phyloP scores from a whole-genome alignment of 768 basidiomycete species.

The Guyanaporus albipodus region DNA sequence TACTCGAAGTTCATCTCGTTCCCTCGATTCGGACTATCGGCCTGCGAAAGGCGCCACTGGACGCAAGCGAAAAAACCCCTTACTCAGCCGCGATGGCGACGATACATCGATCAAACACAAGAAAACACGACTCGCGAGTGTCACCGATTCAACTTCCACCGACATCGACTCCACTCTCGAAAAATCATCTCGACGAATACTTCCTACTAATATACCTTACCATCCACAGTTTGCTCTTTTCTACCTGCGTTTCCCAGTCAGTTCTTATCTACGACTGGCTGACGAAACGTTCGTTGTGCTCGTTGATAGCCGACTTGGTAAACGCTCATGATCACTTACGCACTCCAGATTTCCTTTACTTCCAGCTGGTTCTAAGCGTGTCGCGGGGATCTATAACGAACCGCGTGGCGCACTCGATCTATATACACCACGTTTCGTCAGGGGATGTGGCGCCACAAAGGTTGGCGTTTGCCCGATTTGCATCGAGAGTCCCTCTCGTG shows the following conservation, averaged over 20 bases:
- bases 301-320: not conserved
- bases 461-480: conserved; percentile 79
- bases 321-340: conserved; percentile 1
- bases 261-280: conserved; percentile 46
- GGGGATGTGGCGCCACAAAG: conserved; percentile 63
- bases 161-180: conserved; percentile 1
- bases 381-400: conserved; percentile 51
- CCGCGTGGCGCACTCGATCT: conserved; percentile 61
- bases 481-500: conserved; percentile 52
- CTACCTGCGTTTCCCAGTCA: conserved; percentile 68
- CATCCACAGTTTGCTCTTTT: conserved; percentile 53
- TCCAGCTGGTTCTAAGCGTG: conserved; percentile 17
- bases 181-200: conserved; percentile 36
- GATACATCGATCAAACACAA: conserved; percentile 9
- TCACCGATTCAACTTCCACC: not conserved
- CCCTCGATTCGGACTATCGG: conserved; percentile 7
- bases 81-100: conserved; percentile 8
- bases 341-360: conserved; percentile 18
- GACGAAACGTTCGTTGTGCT: conserved; percentile 36
- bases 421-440: conserved; percentile 76
- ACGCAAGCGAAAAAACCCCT: conserved; percentile 19
- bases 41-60: conserved; percentile 14
- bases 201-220: conserved; percentile 48
- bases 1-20: conserved; percentile 2
- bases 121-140: conserved; percentile 2